Evolutionary conservation across 2,329 filamentous ascomycete species (phyloP).

Genomic region (Hypoxylon sp.): DNA sequence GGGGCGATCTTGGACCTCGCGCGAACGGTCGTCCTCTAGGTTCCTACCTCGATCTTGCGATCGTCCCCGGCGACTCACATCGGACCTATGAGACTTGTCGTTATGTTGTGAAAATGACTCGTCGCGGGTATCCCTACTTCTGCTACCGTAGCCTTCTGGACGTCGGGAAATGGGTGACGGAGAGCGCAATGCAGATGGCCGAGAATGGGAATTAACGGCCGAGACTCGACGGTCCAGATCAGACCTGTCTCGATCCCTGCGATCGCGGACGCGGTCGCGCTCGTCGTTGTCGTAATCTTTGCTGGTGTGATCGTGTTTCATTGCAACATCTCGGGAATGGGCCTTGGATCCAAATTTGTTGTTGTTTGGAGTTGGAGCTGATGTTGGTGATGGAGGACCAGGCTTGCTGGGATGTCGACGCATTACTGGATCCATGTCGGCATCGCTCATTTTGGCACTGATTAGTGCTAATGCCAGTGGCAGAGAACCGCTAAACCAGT

Average conservation of each 20-base stretch:
- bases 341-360: slow-evolving; percentile 40
- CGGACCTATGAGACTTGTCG: slow-evolving; percentile 52
- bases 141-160: slow-evolving; percentile 46
- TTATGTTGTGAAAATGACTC: slow-evolving; percentile 54
- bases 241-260: slow-evolving; percentile 56
- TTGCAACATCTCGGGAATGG: slow-evolving; percentile 57
- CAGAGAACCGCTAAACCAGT: slow-evolving; percentile 34
- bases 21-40: slow-evolving; percentile 48
- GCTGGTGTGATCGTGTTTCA: slow-evolving; percentile 59
- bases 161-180: slow-evolving; percentile 48
- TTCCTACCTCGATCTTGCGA: slow-evolving; percentile 59
- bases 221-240: slow-evolving; percentile 48
- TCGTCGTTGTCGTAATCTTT: slow-evolving; percentile 51
- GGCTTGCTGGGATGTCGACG: slow-evolving; percentile 45
- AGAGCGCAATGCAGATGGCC: slow-evolving; percentile 42
- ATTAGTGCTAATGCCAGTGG: slow-evolving; percentile 37
- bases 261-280: slow-evolving; percentile 46
- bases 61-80: slow-evolving; percentile 57
- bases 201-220: slow-evolving; percentile 43
- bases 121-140: slow-evolving; percentile 47
- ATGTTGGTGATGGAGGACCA: slow-evolving; percentile 41
- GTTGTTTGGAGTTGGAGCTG: slow-evolving; percentile 39
- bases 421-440: slow-evolving; percentile 46
- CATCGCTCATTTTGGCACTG: slow-evolving; percentile 48
- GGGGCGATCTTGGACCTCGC: slow-evolving; percentile 43